These are phyloP conservation scores for Pochonia chlamydosporia DNA, from an alignment of 2,329 filamentous ascomycete species.

Conservation along the genomic window DNA sequence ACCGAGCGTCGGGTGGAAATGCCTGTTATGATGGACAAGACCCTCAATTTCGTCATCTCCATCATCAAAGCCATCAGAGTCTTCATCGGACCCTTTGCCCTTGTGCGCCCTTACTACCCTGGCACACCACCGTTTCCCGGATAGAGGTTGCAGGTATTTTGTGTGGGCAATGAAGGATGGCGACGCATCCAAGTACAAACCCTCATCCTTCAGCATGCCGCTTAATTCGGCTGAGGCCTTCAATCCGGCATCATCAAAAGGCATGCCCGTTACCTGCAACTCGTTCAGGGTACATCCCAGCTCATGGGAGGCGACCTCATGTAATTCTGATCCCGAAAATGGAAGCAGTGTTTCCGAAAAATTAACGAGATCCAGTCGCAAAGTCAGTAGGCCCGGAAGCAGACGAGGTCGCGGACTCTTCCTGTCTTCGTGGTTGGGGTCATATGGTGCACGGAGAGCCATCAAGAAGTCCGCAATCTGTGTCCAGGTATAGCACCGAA, in stretches of 20 bases:
- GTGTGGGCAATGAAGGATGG: slow-evolving; percentile 37
- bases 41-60: slow-evolving; percentile 21
- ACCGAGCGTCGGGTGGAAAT: slow-evolving; percentile 22
- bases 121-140: slow-evolving; percentile 32
- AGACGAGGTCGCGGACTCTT: slow-evolving; percentile 34
- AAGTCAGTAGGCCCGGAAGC: slow-evolving; percentile 38
- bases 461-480: slow-evolving; percentile 48
- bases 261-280: slow-evolving; percentile 46
- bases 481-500: slow-evolving; percentile 49
- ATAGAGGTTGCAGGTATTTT: slow-evolving; percentile 32
- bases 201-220: slow-evolving; percentile 49
- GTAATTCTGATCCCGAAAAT: slow-evolving; percentile 40
- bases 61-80: slow-evolving; percentile 19
- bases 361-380: slow-evolving; percentile 51
- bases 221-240: slow-evolving; percentile 41
- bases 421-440: slow-evolving; percentile 32
- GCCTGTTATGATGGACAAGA: slow-evolving; percentile 9
- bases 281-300: slow-evolving; percentile 48
- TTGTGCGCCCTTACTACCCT: slow-evolving; percentile 42
- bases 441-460: slow-evolving; percentile 44
- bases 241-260: slow-evolving; percentile 41
- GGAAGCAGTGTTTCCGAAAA: slow-evolving; percentile 41
- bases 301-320: slow-evolving; percentile 48
- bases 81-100: slow-evolving; percentile 16
- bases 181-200: slow-evolving; percentile 41